A percentile compares a stretch with the other conserved stretches of the same genome.
Conservation (phyloP, 129 eudicot genomes). For the Kitagawia praeruptora region DNA sequence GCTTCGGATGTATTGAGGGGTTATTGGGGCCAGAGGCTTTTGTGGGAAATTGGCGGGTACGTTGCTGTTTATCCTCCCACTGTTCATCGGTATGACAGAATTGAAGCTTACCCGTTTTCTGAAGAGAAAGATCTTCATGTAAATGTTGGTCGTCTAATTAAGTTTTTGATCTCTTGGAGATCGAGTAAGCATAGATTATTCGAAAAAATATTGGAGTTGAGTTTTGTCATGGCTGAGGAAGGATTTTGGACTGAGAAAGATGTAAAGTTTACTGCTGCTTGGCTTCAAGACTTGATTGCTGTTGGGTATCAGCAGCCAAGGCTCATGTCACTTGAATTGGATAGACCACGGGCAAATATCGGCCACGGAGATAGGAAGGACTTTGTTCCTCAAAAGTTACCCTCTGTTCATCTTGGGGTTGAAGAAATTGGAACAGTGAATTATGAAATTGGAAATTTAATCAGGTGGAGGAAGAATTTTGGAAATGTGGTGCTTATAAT, state of each 20-base stretch:
- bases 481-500: slow-evolving; percentile 92
- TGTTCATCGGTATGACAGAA: slow-evolving; percentile 63
- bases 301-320: slow-evolving; percentile 95
- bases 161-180: slow-evolving; percentile 78
- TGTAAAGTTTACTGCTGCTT: slow-evolving; percentile 84
- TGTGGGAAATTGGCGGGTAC: slow-evolving; percentile 97
- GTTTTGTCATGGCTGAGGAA: slow-evolving; percentile 97
- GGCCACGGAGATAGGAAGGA: slow-evolving; percentile 96
- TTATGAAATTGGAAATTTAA: slow-evolving; percentile 89
- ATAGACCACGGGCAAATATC: slow-evolving; percentile 70
- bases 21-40: slow-evolving; percentile 94
- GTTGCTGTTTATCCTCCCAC: slow-evolving; percentile 98
- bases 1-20: slow-evolving; percentile 96
- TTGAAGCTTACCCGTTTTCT: slow-evolving; percentile 85
- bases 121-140: slow-evolving; percentile 99
- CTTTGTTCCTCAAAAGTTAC: slow-evolving; percentile 83
- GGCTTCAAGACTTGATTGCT: slow-evolving; percentile 92
- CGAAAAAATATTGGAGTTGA: slow-evolving; percentile 76
- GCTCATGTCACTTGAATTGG: slow-evolving; percentile 78
- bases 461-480: slow-evolving; percentile 88
- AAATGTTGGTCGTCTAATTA: slow-evolving; percentile 78
- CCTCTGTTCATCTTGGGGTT: slow-evolving; percentile 97
- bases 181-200: slow-evolving; percentile 65
- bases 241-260: slow-evolving; percentile 95
- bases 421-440: slow-evolving; percentile 93